Base-by-base conservation (phyloP, 2,329 filamentous ascomycete genomes). In the Epicoccum nigrum region DNA sequence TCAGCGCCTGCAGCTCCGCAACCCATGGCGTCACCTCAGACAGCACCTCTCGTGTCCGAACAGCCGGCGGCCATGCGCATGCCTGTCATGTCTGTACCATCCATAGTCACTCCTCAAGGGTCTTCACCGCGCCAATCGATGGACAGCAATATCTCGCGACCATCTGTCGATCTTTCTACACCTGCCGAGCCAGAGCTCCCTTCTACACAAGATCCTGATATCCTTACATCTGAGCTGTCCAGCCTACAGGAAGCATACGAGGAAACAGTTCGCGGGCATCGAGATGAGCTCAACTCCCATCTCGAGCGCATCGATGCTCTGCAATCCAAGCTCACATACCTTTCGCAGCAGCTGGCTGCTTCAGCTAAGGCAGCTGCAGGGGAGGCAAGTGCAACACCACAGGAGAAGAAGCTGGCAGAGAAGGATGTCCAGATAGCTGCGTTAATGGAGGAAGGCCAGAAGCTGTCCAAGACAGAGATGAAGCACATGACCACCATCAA, bases 231-330 rank as follows among this genome's bases (percentile, higher is more conserved):
- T 3, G 75, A 78, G 16, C 73, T 84, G 32, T 67, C 76, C 5
- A 74, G 78, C 34, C 70, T 84, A 55, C 77, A 77, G 64, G 67
- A 79, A 65, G 75, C 81, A 44, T 75, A 83, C 38, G 76, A 79
- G 39, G 73, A 76, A 23, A 78, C 78, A 1, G 77, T 85, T 51
- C 74, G 75, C 27, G 82, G 86, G 55, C 84, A 90, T 59, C 87
- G 93, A 51, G 90, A 94, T 62, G 94, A 97, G 69, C 82, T 92
- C 32, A 86, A 94, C 64, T 83, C 82, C 40, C 90, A 96, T 56
- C 82, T 93, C 6, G 94, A 99, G 74, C 86, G 89, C 28, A 94
- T 97, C 47, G 94, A 99, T 76, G 89, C 92, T 4, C 77, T 99
- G 1, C 90, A 97, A 71, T 86, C 91, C 6, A 97, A 99, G 69